phyloP scores from a whole-genome alignment of 495 filamentous ascomycete species.

The Opeltia flavorubescens region DNA sequence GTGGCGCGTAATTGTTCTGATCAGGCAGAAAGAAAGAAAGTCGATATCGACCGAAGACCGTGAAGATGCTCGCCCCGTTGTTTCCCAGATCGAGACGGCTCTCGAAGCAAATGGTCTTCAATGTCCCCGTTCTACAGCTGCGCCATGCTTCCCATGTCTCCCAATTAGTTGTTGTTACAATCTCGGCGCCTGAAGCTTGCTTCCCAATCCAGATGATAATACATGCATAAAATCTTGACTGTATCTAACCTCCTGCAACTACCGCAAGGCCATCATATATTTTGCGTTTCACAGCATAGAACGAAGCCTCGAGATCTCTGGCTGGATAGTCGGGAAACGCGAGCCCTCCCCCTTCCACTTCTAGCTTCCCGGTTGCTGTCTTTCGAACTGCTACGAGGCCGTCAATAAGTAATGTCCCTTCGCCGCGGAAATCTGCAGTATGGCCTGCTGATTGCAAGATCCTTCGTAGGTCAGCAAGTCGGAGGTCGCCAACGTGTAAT shows the following conservation, averaged over 20 bases:
- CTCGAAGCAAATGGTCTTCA: no score
- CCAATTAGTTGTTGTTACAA: background rate
- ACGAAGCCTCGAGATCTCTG: constrained; percentile 37
- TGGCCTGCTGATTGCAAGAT: constrained; percentile 72
- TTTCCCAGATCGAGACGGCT: no score
- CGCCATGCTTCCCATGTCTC: no score
- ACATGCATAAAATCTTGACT: background rate
- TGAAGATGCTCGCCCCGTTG: no score
- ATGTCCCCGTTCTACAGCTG: no score
- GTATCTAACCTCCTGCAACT: constrained; percentile 48
- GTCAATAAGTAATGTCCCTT: constrained; percentile 83
- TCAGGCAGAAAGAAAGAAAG: no score
- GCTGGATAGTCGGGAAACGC: constrained; percentile 25
- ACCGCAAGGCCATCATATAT: constrained; percentile 78
- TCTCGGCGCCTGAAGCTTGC: background rate
- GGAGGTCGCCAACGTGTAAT: constrained; percentile 85
- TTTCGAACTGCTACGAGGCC: constrained; percentile 80
- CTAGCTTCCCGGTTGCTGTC: constrained; percentile 69
- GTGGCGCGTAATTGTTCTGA: no score
- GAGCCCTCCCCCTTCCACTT: constrained; percentile 67
- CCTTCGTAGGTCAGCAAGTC: constrained; percentile 75
- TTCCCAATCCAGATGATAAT: background rate
- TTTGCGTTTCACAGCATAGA: constrained; percentile 62
- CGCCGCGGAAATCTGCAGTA: constrained; percentile 82
- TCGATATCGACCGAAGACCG: no score